Evolutionary conservation across 495 filamentous ascomycete species (phyloP).

Genomic region (Cetradonia linearis): DNA sequence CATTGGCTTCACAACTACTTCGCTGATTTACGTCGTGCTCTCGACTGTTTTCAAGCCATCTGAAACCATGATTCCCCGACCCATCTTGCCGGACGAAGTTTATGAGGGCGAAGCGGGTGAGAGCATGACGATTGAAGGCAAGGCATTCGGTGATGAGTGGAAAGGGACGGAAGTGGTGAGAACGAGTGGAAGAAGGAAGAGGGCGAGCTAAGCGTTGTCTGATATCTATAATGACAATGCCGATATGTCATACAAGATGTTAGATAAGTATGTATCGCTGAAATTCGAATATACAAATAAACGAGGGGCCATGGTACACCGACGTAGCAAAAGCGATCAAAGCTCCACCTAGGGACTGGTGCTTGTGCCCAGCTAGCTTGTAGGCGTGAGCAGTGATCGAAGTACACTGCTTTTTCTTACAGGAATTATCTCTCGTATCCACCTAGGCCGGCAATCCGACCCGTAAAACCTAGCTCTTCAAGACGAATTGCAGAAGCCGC

Average conservation of each 20-base stretch:
- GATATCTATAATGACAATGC: background rate
- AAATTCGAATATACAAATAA: background rate
- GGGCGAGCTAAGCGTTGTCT: slow-evolving; percentile 3
- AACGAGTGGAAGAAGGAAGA: slow-evolving; percentile 16
- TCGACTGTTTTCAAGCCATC: slow-evolving; percentile 31
- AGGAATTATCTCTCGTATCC: background rate
- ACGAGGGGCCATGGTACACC: no score
- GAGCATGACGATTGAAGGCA: slow-evolving; percentile 27
- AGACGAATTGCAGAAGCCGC: no score
- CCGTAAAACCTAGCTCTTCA: no score
- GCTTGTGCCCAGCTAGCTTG: background rate
- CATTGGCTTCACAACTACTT: slow-evolving; percentile 41
- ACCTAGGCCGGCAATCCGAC: background rate
- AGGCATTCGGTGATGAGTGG: slow-evolving; percentile 24
- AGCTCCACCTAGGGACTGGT: background rate
- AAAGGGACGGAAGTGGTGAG: slow-evolving; percentile 15
- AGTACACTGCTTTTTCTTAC: background rate
- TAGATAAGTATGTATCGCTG: background rate
- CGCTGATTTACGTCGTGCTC: slow-evolving; percentile 38
- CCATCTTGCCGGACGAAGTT: slow-evolving; percentile 41
- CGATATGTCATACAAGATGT: background rate
- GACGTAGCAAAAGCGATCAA: background rate
- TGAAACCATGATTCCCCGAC: slow-evolving; percentile 34
- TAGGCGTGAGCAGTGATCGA: no score
- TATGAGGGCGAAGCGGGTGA: slow-evolving; percentile 30